phyloP scores from a whole-genome alignment of 805 yeast species.

The Zygoascus tannicola region DNA sequence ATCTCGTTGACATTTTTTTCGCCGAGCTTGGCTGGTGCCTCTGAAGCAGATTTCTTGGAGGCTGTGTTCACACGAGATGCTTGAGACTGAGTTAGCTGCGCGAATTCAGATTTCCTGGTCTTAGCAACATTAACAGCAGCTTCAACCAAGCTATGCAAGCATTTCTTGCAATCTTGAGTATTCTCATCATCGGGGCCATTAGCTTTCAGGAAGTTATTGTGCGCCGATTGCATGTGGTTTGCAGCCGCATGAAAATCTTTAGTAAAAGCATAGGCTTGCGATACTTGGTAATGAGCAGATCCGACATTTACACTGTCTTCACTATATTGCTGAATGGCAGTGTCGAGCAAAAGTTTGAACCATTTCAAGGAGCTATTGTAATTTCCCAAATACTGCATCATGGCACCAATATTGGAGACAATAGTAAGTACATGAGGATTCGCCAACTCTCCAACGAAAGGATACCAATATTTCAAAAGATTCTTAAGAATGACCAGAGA shows the following conservation, averaged over 20 bases:
- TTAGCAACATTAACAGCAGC: slow-evolving; percentile 40
- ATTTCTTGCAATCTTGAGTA: slow-evolving; percentile 58
- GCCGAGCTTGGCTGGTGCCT: slow-evolving; percentile 34
- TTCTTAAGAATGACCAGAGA: slow-evolving; percentile 54
- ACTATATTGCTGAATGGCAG: slow-evolving; percentile 48
- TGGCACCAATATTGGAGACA: slow-evolving; percentile 49
- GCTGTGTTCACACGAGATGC: background rate
- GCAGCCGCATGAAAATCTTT: slow-evolving; percentile 49
- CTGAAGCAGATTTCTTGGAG: slow-evolving; percentile 4
- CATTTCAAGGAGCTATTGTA: slow-evolving; percentile 42
- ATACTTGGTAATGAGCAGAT: slow-evolving; percentile 57
- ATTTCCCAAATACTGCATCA: slow-evolving; percentile 46
- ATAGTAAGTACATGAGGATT: slow-evolving; percentile 68
- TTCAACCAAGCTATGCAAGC: slow-evolving; percentile 48
- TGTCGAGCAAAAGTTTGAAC: slow-evolving; percentile 42
- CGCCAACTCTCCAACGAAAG: slow-evolving; percentile 41
- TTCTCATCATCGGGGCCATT: slow-evolving; percentile 61
- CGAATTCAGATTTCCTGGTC: slow-evolving; percentile 23
- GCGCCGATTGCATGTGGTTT: slow-evolving; percentile 47
- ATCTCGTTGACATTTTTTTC: slow-evolving; percentile 63
- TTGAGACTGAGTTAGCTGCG: background rate
- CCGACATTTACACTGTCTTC: slow-evolving; percentile 53
- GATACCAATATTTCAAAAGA: slow-evolving; percentile 49
- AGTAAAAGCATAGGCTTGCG: slow-evolving; percentile 46
- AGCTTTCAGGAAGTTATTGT: slow-evolving; percentile 43